These are phyloP conservation scores for Tricholoma sp. DNA, from an alignment of 768 basidiomycete species.

Conservation along the genomic window DNA sequence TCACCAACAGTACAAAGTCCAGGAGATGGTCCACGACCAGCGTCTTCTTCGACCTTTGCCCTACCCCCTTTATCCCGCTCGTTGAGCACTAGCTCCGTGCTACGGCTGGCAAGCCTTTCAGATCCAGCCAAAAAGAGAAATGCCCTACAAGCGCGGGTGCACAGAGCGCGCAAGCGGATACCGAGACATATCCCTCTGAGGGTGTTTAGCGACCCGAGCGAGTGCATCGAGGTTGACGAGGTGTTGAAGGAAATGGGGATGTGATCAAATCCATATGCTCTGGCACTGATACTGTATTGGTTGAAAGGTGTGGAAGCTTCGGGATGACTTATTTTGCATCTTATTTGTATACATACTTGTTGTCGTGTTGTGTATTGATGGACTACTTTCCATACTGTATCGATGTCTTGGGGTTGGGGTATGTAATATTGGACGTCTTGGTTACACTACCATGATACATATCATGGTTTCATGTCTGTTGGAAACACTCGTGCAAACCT, in stretches of 20 bases:
- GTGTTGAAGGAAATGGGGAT: conserved; percentile 22
- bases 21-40: neutral
- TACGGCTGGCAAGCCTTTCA: conserved; percentile 19
- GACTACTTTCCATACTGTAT: too few relatives aligned
- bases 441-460: too few relatives aligned
- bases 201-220: conserved; percentile 61
- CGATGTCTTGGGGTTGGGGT: too few relatives aligned
- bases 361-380: too few relatives aligned
- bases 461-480: too few relatives aligned
- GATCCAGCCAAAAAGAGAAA: conserved; percentile 52
- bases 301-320: too few relatives aligned
- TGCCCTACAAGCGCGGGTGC: conserved; percentile 62
- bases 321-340: too few relatives aligned
- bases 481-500: too few relatives aligned
- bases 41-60: neutral
- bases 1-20: neutral
- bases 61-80: neutral
- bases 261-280: neutral
- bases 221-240: conserved; percentile 60
- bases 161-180: conserved; percentile 54
- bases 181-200: conserved; percentile 54
- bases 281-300: too few relatives aligned
- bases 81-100: conserved; percentile 4
- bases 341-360: too few relatives aligned
- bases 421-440: too few relatives aligned